Percentiles rank a stretch among this genome's conserved stretches.
These are phyloP conservation scores for Metschnikowia similis DNA, from an alignment of 805 yeast species.

Conservation along the genomic window DNA sequence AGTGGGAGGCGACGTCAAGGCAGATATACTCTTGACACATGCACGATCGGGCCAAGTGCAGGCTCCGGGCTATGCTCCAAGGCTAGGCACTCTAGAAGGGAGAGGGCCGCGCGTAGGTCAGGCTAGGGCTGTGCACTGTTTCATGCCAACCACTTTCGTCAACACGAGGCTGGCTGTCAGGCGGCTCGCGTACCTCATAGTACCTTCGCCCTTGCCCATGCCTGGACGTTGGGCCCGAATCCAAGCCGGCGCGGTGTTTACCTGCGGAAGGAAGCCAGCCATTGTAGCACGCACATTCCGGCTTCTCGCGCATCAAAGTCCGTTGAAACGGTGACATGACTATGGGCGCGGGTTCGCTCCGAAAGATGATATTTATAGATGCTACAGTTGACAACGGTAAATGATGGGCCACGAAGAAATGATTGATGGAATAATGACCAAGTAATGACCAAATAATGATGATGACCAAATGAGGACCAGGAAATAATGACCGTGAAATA, in stretches of 20 bases:
- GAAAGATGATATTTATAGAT: not conserved
- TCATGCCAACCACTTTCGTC: not conserved
- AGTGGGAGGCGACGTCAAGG: not conserved
- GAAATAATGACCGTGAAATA: too few species aligned
- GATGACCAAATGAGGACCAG: not conserved
- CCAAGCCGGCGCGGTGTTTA: not conserved
- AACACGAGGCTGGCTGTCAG: not conserved
- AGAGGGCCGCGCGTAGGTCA: not conserved
- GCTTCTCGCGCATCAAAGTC: not conserved
- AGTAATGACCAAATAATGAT: not conserved
- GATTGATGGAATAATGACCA: not conserved
- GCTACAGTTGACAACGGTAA: not conserved
- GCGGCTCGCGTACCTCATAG: too few species aligned
- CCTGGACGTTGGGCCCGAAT: not conserved
- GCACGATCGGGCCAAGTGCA: not conserved
- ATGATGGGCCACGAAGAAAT: too few species aligned
- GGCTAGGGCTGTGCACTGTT: not conserved
- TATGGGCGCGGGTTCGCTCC: not conserved
- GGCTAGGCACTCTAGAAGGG: not conserved
- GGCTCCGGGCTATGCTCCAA: not conserved
- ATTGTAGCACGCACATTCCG: not conserved
- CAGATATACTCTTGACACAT: not conserved
- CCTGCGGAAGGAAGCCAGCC: constrained; percentile 1
- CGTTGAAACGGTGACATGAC: not conserved
- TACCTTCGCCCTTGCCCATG: too few species aligned